These are phyloP conservation scores for Talaromyces stipitatus DNA, from an alignment of 495 filamentous ascomycete species.

Conservation along the genomic window DNA sequence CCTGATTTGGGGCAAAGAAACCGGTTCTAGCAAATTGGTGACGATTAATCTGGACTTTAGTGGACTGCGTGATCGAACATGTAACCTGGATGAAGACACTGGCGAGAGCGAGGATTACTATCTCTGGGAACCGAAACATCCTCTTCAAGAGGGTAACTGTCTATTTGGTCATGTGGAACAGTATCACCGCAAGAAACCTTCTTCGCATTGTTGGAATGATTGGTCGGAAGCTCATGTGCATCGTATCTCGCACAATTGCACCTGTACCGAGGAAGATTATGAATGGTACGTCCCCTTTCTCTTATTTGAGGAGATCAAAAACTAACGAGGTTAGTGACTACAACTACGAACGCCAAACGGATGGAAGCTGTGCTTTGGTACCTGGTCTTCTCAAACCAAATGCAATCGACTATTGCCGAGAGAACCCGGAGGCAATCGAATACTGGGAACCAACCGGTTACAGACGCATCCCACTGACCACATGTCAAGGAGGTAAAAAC, in stretches of 20 bases:
- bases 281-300: conserved; percentile 67
- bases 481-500: conserved; percentile 65
- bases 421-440: conserved; percentile 57
- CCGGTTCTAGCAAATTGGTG: conserved; percentile 36
- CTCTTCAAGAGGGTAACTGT: conserved; percentile 64
- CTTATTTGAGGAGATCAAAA: background rate
- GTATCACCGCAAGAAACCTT: conserved; percentile 80
- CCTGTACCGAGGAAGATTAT: conserved; percentile 76
- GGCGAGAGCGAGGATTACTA: conserved; percentile 67
- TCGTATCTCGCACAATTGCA: conserved; percentile 62
- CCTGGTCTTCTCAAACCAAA: conserved; percentile 59
- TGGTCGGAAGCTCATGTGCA: conserved; percentile 58
- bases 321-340: conserved; percentile 58
- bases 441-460: conserved; percentile 82
- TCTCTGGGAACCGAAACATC: conserved; percentile 78
- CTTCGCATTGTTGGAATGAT: conserved; percentile 71
- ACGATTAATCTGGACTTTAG: conserved; percentile 86
- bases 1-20: conserved; percentile 69
- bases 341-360: conserved; percentile 74
- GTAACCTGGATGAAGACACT: conserved; percentile 58
- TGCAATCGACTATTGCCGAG: conserved; percentile 54
- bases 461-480: conserved; percentile 83
- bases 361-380: conserved; percentile 70
- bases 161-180: conserved; percentile 86
- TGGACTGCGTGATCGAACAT: conserved; percentile 59